Base-by-base conservation (phyloP, 2,329 filamentous ascomycete species). In the Fusarium sp. region DNA sequence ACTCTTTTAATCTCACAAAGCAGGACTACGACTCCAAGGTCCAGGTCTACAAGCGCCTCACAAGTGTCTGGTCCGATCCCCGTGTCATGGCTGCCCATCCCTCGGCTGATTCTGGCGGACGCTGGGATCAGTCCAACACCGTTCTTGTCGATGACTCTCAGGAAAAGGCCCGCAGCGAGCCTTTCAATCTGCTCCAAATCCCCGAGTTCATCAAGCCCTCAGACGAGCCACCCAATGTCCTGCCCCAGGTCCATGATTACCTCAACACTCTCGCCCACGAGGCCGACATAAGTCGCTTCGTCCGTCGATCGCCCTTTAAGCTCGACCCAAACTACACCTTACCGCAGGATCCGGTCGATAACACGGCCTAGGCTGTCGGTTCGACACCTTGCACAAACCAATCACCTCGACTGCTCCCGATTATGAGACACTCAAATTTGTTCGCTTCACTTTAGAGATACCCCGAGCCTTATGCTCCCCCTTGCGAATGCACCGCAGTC, bases 21-120 rank as follows among this genome's bases (percentile, higher is more conserved):
- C 66, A 78, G 4, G 91, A 97, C 77, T 97, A 92, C 82, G 82
- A 86, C 61, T 72, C 80, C 52, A 92, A 93, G 62, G 90, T 95
- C 0, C 93, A 97, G 78, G 94, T 95, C 62, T 98, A 98, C 86
- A 99, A 99, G 83, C 88, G 93, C 39, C 86, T 99, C 4, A 85
- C 89, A 0, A 84, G 81, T 52, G 81, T 98, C 0, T 99, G 96
- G 96, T 75, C 74, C 12, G 81, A 89, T 68, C 78, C 79, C 0
- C 50, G 59, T 4, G 78, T 90, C 23, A 78, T 77, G 61, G 75
- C 66, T 8, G 81, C 82, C 36, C 85, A 87, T 78, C 87, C 83
- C n/a, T 77, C 76, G 36, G 78, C 75, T 13, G 78, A 72, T 1
- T 57, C 66, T 18, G 84, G 80, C 27, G 79, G 75, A 13, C 73